A percentile compares a stretch with the other conserved stretches of the same genome.
Evolutionary conservation across 306 rosid species (phyloP).

Genomic region (Cyamopsis tetragonoloba): DNA sequence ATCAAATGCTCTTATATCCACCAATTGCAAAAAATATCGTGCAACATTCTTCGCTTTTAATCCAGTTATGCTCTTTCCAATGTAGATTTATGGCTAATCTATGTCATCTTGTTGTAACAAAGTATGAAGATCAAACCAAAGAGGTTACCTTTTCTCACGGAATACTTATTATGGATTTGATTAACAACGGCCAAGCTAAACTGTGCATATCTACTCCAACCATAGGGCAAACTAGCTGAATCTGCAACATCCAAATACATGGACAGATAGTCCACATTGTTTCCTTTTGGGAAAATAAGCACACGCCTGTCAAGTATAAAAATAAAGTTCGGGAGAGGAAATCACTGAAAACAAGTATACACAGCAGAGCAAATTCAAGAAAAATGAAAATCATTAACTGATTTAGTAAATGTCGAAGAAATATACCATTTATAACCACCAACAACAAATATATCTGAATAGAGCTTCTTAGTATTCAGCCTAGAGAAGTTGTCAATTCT

Average conservation of each 20-base stretch:
- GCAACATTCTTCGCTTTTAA: slow-evolving; percentile 5
- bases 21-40: slow-evolving; percentile 1
- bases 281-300: slow-evolving; percentile 87
- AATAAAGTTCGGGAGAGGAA: background rate
- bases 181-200: slow-evolving; percentile 85
- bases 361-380: background rate
- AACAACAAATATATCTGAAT: slow-evolving; percentile 39
- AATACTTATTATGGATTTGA: slow-evolving; percentile 66
- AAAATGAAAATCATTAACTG: background rate
- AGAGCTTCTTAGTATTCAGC: slow-evolving; percentile 39
- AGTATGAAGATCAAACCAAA: slow-evolving; percentile 17
- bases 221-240: slow-evolving; percentile 74
- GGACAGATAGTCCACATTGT: slow-evolving; percentile 90
- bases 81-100: background rate
- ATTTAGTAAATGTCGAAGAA: background rate
- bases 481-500: slow-evolving; percentile 44
- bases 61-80: slow-evolving; percentile 9
- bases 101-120: background rate
- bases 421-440: slow-evolving; percentile 45
- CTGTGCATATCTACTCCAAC: slow-evolving; percentile 93
- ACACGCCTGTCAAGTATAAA: slow-evolving; percentile 61
- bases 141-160: slow-evolving; percentile 72
- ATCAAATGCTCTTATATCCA: slow-evolving; percentile 14
- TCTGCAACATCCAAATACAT: slow-evolving; percentile 96
- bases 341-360: background rate